Base-by-base conservation (phyloP, 2,329 filamentous ascomycete genomes). In the Leptographium wingfieldii region DNA sequence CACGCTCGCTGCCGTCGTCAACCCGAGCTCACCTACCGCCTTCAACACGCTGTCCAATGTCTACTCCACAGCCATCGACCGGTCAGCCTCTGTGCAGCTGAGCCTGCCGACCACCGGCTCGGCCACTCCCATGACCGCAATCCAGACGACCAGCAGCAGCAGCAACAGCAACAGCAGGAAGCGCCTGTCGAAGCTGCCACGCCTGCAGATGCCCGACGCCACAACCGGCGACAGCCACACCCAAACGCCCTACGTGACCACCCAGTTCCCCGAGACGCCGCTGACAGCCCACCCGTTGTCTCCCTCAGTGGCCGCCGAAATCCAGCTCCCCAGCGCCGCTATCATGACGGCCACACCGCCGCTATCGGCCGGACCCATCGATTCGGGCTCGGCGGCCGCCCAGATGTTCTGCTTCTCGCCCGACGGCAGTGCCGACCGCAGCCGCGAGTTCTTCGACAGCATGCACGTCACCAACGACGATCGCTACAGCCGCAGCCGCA, bases 41-140 rank as follows among this genome's bases (percentile, higher is more conserved):
- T 84, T 85, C 72, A 86, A 86, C 70, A 86, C 83, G 2, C 76
- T 86, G 48, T 84, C 82, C 59, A 86, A 86, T 70, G 79, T 82
- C 62, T 86, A 86, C 66, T 78, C 80, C 31, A 81, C 80, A 3
- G 80, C 82, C 62, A 83, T 86, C 58, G 82, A 83, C 69, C 78
- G 81, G 62, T 78, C 80, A 25, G 77, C 80, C 1, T 77, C 79
- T 9, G 67, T 79, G 38, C 38, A 14, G 38, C 12, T 40, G 38
- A 40, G 38, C 14, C 38, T 16, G 38, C 38, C 38, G 38, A 9
- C 5, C 55, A 79, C 76, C 2, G 40, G 46, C 40, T 46, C 59
- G 11, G 53, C 58, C n/a, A 59, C 58, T 16, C 59, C 59, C 4
- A 1, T 59, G 19, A 62, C 61, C 1, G 76, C 79, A 58, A 79